Percentiles rank a stretch among this genome's conserved stretches.
Evolutionary conservation across 441 rosid species (phyloP).

Genomic region (Geranium incanum): DNA sequence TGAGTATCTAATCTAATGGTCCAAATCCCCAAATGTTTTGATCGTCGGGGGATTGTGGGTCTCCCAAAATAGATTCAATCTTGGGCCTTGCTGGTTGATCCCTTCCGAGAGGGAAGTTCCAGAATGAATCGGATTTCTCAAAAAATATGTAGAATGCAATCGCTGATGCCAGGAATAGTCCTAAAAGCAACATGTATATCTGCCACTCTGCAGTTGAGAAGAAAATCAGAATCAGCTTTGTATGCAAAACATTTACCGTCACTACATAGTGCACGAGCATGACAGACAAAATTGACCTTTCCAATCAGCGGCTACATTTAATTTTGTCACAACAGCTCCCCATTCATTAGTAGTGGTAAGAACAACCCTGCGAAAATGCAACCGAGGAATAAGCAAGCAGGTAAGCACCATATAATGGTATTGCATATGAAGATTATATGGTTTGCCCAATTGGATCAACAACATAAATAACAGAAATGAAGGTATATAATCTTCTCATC

Average conservation of each 20-base stretch:
- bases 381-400: conserved; percentile 14
- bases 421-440: background rate
- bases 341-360: conserved; percentile 74
- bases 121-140: conserved; percentile 78
- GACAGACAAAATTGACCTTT: conserved; percentile 46
- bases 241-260: background rate
- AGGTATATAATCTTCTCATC: no score
- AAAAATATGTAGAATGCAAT: conserved; percentile 70
- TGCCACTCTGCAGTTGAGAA: conserved; percentile 71
- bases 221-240: conserved; percentile 5
- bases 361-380: conserved; percentile 49
- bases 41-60: conserved; percentile 58
- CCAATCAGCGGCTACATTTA: conserved; percentile 91
- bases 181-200: conserved; percentile 61
- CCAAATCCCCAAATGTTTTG: conserved; percentile 45
- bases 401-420: background rate
- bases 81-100: conserved; percentile 47
- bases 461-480: background rate
- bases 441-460: background rate
- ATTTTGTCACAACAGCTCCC: conserved; percentile 81
- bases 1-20: conserved; percentile 54
- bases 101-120: conserved; percentile 61
- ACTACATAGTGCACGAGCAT: background rate
- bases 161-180: conserved; percentile 78
- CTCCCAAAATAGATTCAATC: conserved; percentile 50